Evolutionary conservation across 139 green algal species (phyloP), one percentile per base, ranked within the genome.

Genomic region (Raphidocelis subcapitata): DNA sequence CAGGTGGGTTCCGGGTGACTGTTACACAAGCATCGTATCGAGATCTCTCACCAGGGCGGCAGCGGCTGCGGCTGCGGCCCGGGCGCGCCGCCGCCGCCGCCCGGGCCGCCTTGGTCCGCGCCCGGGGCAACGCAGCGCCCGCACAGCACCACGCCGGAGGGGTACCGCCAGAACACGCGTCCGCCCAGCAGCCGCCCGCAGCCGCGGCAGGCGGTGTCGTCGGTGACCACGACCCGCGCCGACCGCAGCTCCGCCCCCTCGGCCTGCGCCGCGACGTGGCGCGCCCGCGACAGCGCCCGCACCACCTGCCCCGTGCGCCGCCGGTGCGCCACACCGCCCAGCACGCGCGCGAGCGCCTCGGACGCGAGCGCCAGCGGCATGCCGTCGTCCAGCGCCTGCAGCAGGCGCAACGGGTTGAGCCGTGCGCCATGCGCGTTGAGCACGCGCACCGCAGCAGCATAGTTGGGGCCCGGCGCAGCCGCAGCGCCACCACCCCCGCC

Each of bases 291-390:
- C 57, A 86, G 72, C 8, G 55, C 73, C 28, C 33, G 62, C 15
- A 83, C 20, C 52, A 87, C 81, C 71, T 82, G 80, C 1, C 69
- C 80, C 35, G 84, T 68, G 5, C 91, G 73, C 56, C 72, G 79
- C n/a, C 82, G 73, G 77, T 96, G 91, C 64, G 84, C 73, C 32
- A 82, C 71, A 20, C 88, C 81, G 3, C 80, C 68, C 55, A 94
- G 59, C 82, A 94, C 84, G n/a, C 69, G 81, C 1, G 69, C 74
- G 54, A 95, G 56, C 26, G 84, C 82, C 21, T 64, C 62, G 0
- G 77, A 59, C 0, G 85, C 90, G 21, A 86, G 41, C n/a, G 79
- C 64, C 66, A 96, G 79, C 14, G 89, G 84, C 87, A 94, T 92
- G 56, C 69, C 71, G 44, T 83, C 75, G 2, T 79, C 69, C 66